A percentile compares a stretch with the other conserved stretches of the same genome.
phyloP scores from a whole-genome alignment of 2,329 filamentous ascomycete genomes.

The Orbilia oligospora region DNA sequence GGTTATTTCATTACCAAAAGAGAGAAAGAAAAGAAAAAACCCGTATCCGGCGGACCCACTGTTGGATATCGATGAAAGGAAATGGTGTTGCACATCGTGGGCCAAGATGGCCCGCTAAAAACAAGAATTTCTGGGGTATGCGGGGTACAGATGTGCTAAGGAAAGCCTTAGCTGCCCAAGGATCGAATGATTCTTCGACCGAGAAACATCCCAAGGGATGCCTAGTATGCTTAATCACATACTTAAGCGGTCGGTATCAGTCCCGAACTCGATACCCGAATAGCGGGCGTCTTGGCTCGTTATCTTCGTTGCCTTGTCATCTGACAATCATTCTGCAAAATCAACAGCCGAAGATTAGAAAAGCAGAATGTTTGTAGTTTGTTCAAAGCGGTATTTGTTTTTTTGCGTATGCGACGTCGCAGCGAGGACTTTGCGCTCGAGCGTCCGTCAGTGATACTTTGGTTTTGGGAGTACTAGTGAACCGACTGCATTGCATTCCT shows the following conservation, averaged over 20 bases:
- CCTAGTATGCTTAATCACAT: background rate
- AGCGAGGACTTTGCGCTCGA: background rate
- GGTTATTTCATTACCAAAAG: conserved; percentile 14
- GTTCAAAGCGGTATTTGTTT: background rate
- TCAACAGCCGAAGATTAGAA: background rate
- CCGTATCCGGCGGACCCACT: conserved; percentile 36
- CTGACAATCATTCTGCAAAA: conserved; percentile 25
- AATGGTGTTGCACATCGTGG: conserved; percentile 46
- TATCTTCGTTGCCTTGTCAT: conserved; percentile 3
- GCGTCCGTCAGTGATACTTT: background rate
- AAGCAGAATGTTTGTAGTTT: background rate
- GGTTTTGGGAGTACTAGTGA: background rate
- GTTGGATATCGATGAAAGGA: conserved; percentile 34
- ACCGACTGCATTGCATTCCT: background rate
- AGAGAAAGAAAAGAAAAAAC: conserved; percentile 5
- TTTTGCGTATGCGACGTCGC: background rate
- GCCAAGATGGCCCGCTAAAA: conserved; percentile 39
- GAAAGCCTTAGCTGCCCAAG: conserved; percentile 29
- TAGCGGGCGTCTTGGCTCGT: conserved; percentile 17
- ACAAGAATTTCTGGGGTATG: conserved; percentile 58
- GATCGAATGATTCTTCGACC: conserved; percentile 25
- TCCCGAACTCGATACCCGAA: conserved; percentile 52
- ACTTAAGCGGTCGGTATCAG: background rate
- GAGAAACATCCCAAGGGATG: conserved; percentile 32
- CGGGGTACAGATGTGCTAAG: conserved; percentile 41